Conservation (phyloP, 1,139 yeast genomes). For the Pichia sp. region DNA sequence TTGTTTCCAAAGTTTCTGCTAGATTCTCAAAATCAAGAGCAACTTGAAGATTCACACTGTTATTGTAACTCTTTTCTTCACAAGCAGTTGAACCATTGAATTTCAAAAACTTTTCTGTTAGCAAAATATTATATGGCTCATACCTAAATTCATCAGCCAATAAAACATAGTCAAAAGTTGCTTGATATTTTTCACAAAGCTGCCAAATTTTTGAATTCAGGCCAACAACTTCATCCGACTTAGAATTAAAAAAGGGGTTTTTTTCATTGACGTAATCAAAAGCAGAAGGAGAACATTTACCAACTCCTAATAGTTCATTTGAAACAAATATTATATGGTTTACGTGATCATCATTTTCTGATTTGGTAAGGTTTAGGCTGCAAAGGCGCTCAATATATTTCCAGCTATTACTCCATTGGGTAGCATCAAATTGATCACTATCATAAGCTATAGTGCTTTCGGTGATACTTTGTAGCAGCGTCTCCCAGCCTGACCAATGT, state of each 20-base stretch:
- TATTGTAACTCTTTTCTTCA: neutral
- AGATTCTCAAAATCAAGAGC: conserved; percentile 21
- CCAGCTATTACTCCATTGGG: conserved; percentile 21
- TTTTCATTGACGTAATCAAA: neutral
- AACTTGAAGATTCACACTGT: conserved; percentile 15
- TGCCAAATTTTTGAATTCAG: conserved; percentile 7
- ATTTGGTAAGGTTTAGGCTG: conserved; percentile 13
- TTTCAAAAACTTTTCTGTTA: conserved; percentile 13
- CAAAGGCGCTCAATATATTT: conserved; percentile 17
- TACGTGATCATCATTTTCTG: conserved; percentile 6
- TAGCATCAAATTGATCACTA: conserved; percentile 2
- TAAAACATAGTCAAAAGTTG: conserved; percentile 19
- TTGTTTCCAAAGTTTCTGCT: conserved; percentile 3
- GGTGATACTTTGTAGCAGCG: conserved; percentile 36
- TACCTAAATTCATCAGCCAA: conserved; percentile 24
- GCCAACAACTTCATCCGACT: neutral
- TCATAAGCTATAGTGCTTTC: conserved; percentile 24
- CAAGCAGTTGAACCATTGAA: neutral
- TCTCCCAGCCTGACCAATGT: conserved; percentile 55
- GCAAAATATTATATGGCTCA: conserved; percentile 16
- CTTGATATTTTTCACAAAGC: conserved; percentile 17
- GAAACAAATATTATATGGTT: conserved; percentile 22
- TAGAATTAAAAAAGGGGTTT: conserved; percentile 3
- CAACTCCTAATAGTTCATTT: conserved; percentile 11
- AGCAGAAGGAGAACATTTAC: neutral